Percentiles rank a stretch among this genome's conserved stretches.
Evolutionary conservation across 768 basidiomycete species (phyloP).

Genomic region (Lenzites betulinus): DNA sequence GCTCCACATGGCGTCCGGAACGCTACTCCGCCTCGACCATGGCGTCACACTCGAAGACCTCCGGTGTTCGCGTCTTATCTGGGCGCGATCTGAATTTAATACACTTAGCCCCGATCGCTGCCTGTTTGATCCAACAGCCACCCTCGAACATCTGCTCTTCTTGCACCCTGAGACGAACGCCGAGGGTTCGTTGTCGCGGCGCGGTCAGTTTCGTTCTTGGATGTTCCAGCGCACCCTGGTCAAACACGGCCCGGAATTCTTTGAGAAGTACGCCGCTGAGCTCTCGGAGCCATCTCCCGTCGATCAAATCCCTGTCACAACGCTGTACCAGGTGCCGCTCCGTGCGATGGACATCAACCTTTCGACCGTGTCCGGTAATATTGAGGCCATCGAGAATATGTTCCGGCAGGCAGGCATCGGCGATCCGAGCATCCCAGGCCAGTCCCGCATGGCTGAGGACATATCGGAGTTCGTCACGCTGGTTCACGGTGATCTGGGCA

Average conservation of each 20-base stretch:
- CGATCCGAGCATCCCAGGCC: background rate
- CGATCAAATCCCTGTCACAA: constrained; percentile 23
- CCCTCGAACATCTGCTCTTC: background rate
- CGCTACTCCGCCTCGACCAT: constrained; percentile 32
- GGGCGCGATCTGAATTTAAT: constrained; percentile 34
- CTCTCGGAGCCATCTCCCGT: constrained; percentile 19
- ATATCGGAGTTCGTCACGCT: constrained; percentile 18
- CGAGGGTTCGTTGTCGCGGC: background rate
- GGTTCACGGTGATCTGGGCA: constrained; percentile 27
- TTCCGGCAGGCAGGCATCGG: constrained; percentile 25
- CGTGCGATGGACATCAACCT: constrained; percentile 27
- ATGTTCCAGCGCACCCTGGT: constrained; percentile 32
- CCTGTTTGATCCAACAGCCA: background rate
- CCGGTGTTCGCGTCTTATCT: constrained; percentile 36
- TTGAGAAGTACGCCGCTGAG: background rate
- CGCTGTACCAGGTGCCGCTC: constrained; percentile 21
- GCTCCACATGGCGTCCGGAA: constrained; percentile 38
- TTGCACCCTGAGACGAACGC: background rate
- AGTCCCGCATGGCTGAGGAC: background rate
- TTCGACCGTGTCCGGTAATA: constrained; percentile 25
- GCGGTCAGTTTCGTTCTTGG: constrained; percentile 23
- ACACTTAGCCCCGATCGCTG: background rate
- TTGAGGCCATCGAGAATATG: constrained; percentile 28
- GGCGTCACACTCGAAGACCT: constrained; percentile 29
- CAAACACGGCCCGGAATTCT: constrained; percentile 24